Evolutionary conservation across 768 basidiomycete genomes (phyloP), one percentile per base, ranked within the genome.

Genomic region (Brasilioporus rufonigricans): DNA sequence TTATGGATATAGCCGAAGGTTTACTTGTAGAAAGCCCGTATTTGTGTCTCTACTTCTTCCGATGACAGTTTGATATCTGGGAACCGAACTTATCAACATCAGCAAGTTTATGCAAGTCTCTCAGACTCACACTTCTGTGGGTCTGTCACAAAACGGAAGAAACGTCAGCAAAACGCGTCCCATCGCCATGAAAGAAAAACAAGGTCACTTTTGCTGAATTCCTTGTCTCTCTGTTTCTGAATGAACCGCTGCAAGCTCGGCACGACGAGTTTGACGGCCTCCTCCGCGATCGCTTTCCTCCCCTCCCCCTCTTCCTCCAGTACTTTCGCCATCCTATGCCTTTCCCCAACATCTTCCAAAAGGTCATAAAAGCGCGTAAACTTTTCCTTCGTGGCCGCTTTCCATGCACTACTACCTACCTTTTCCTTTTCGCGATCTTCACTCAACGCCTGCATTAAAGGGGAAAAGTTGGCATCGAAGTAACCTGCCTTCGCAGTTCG

Each of bases 401-500:
- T 83, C 68, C 70, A 71, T 13, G 66, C 70, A 27, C 65, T 71
- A n/a, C 69, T 70, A 26, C 77, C 78, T 8, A 69, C 73, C 61
- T 81, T 80, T 62, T 79, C 80, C 60, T 58, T 73, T 58, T 65
- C 69, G 23, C 67, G 63, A 73, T 83, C 73, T 73, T 81, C 66
- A 70, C 77, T 71, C 51, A 83, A 71, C 19, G 79, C 61, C 53
- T 89, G 86, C 75, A 93, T 83, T 47, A 93, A 73, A 12, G 88
- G 86, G 8, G 85, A 83, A 68, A 88, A 91, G 70, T 91, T 93
- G 23, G 86, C 76, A 57, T 92, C 91, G 56, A 91, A 91, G 70
- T 93, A 93, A 5, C 77, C 86, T 10, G 90, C 88, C 69, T 91
- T 91, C 40, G 91, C 86, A 1, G 84, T 91, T 35, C 90, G 83